Percentiles rank a stretch among this genome's conserved stretches.
Conservation (phyloP, 2,329 filamentous ascomycete species). For the Fusarium duplospermum region DNA sequence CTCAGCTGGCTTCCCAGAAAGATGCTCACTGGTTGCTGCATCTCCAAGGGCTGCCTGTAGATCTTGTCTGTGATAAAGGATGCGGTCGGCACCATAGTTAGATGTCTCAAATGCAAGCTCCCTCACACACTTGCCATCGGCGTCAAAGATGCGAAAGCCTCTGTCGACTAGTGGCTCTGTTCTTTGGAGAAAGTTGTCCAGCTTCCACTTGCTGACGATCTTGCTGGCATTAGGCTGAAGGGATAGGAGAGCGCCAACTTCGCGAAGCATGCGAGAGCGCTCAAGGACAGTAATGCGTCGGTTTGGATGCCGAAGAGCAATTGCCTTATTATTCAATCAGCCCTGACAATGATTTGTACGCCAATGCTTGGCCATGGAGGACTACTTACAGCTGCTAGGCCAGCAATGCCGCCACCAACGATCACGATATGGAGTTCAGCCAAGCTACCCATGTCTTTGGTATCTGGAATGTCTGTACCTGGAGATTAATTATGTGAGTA, state of each 20-base stretch:
- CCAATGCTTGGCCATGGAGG: neutral
- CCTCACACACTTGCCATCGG: constrained; percentile 26
- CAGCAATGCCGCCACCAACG: constrained; percentile 38
- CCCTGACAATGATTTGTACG: neutral
- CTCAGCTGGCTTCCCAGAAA: constrained; percentile 21
- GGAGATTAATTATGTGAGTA: neutral
- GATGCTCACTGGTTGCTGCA: constrained; percentile 20
- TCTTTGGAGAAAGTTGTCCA: constrained; percentile 22
- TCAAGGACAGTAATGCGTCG: constrained; percentile 38
- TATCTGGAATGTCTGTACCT: no score
- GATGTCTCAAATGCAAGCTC: constrained; percentile 29
- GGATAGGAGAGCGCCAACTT: constrained; percentile 36
- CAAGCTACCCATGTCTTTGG: constrained; percentile 27
- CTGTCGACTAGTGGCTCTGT: constrained; percentile 33
- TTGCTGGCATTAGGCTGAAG: constrained; percentile 39
- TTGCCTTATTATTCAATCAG: constrained; percentile 2
- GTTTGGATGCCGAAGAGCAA: constrained; percentile 21
- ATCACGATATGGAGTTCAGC: constrained; percentile 35
- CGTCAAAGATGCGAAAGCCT: constrained; percentile 36
- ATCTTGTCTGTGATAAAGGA: constrained; percentile 38
- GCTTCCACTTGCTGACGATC: constrained; percentile 32
- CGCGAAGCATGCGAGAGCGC: constrained; percentile 35
- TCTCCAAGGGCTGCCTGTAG: constrained; percentile 26
- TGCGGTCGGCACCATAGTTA: constrained; percentile 34
- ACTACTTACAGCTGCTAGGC: constrained; percentile 30